Base-by-base conservation (phyloP, 805 yeast genomes). In the Schizosaccharomyces lindneri region DNA sequence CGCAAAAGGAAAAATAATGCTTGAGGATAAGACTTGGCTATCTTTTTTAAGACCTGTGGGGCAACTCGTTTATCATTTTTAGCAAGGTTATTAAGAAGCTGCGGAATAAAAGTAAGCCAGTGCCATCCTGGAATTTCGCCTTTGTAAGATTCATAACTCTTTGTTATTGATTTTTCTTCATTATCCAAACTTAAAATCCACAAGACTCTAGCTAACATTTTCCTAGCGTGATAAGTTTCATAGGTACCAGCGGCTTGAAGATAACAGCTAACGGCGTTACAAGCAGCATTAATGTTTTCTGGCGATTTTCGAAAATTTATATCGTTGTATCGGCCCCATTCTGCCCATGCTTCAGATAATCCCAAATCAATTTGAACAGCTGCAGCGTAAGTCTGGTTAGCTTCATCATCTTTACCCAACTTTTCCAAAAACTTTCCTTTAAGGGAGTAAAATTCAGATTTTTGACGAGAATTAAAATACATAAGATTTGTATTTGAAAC, bases 61-160 rank as follows among this genome's bases (percentile, higher is more conserved):
- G 90, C 96, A 70, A 87, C 76, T 62, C 81, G 79, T 0, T 97
- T 97, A 70, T 93, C 97, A 66, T 82, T 84, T 66, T 88, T 95
- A 1, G 97, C 85, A 64, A 93, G 75, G 0, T 95, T 83, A 0
- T 96, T 84, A 66, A 93, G 75, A 63, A 93, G 76, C 72, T 94
- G 98, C 2, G 98, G 98, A 66, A 93, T 88, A 68, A 85, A 93
- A 0, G 97, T 87, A 57, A 93, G 87, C 97, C 97, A 93, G 71
- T 90, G 90, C 99, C 99, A 93, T 1, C 89, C 95, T 4, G 98
- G 97, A 51, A 87, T 87, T 65, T 94, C 99, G 27, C 97, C 97
- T 64, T 89, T 80, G 70, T 87, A 93, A 60, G 85, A 82, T 62
- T 88, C 95, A 72, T 90, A 93, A 0, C 97, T 95, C 64, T 82